Evolutionary conservation across 2,329 filamentous ascomycete species (phyloP), one percentile per base, ranked within the genome.

Genomic region (Fusarium albosuccineum): DNA sequence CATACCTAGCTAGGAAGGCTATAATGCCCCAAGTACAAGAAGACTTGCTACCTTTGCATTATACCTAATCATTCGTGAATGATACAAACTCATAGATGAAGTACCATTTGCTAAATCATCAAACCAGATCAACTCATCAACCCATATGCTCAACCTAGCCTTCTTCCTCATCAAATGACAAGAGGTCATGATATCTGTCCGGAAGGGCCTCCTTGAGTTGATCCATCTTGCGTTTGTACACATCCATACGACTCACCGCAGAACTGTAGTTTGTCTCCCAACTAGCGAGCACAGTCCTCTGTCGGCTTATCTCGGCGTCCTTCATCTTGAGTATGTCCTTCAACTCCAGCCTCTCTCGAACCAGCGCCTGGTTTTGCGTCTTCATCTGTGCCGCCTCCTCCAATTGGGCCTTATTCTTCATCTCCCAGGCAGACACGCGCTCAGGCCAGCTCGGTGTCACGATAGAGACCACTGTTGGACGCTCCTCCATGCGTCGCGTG

Each of bases 401-500:
- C 6, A 79, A 44, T 41, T 60, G 61, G 27, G 58, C 59, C 41
- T 65, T 66, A 55, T 69, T 64, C 54, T 70, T 73, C 16, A 51
- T 26, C 61, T 79, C 71, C 60, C 73, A 73, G 9, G 73, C 71
- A 16, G 78, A 78, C 33, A 77, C 78, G 9, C 79, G 72, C 57
- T 72, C 69, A 5, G 76, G 73, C 73, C 74, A 77, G 6, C 62
- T 69, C 4, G 75, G 75, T 16, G 73, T 70, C 34, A 72, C 70
- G 6, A 77, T 66, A 3, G 76, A 75, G 6, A 78, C 73, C 0
- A 78, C 70, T 2, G 74, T 84, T 9, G 85, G 85, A 16, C 76
- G 76, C 17, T 68, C 68, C 73, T 87, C 85, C 26, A 84, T 76
- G 55, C 79, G 73, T n/a, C 78, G 75, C 2, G 84, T 87, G 30